Base-by-base conservation (phyloP, 225 moss, liverwort and hornwort genomes). In the Marchantia polymorpha region DNA sequence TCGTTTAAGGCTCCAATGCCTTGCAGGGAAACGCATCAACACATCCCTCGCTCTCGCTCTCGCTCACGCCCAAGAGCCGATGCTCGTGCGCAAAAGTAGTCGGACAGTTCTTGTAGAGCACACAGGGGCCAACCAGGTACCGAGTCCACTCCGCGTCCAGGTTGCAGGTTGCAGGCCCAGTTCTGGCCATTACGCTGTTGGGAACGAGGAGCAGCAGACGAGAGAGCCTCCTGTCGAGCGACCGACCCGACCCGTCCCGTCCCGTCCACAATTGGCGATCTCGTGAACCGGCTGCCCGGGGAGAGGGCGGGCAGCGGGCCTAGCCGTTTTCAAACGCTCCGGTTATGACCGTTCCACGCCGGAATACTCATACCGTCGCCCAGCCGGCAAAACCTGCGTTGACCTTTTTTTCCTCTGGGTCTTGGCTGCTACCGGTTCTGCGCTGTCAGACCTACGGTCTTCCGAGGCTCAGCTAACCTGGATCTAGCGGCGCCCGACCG, bases 41-140 rank as follows among this genome's bases (percentile, higher is more conserved):
- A 52, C 39, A 5, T 39, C 39, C 39, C 39, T 39, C 39, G 39
- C 39, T 39, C 48, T 59, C 64, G 12, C 77, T 77, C 52, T 64
- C 65, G 50, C 77, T 53, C 39, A 30, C 68, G 52, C 67, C 69
- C 22, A 68, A 52, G 50, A 65, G 52, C 51, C 77, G 65, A 78
- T 65, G 64, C 26, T 64, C 59, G 64, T 5, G 78, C 47, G 50
- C n/a, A 54, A 50, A 49, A 12, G 55, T 23, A 55, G 25, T 54
- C 51, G 64, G 66, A 66, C 49, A 66, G 52, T 78, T 78, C 78
- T 78, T 78, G 78, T 78, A 78, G 77, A 78, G 77, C 61, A 59
- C 26, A 67, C 77, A 63, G 20, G 20, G 63, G 46, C 64, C 77
- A 77, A 77, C 77, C 77, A 48, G 63, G 77, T 77, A 48, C 63